Evolutionary conservation across 208 protist genomes (phyloP).

Genomic region (Acanthamoeba rhysodes): DNA sequence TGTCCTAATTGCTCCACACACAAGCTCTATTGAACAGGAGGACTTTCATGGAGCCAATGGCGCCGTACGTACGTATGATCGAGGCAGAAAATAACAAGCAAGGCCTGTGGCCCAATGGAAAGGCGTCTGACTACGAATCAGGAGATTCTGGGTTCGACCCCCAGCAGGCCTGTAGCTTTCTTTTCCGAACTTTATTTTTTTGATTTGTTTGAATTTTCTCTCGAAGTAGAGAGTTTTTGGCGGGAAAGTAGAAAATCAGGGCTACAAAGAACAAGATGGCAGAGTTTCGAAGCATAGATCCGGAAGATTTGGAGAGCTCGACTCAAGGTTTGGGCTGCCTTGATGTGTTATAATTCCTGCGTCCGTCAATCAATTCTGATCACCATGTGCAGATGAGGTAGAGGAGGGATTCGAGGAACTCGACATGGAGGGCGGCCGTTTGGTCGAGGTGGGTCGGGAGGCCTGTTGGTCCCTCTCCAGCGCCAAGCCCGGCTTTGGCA

Average conservation of each 20-base stretch:
- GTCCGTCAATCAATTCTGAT: not conserved
- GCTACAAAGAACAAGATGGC: not conserved
- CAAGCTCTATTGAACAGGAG: too few relatives aligned
- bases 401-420: not conserved
- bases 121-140: conserved; percentile 50
- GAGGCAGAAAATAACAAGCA: too few relatives aligned
- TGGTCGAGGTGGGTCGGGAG: conserved; percentile 87
- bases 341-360: not conserved
- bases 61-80: too few relatives aligned
- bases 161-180: conserved; percentile 7
- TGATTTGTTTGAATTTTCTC: too few relatives aligned
- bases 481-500: conserved; percentile 91
- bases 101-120: conserved; percentile 47
- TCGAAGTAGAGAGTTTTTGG: too few relatives aligned
- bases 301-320: not conserved
- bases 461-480: conserved; percentile 90
- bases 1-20: too few relatives aligned
- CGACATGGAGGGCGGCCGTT: not conserved
- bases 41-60: too few relatives aligned
- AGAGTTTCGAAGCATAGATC: not conserved
- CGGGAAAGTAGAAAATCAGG: not conserved
- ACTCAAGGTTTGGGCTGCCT: not conserved
- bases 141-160: conserved; percentile 47
- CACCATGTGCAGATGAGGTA: not conserved
- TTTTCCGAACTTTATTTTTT: not conserved